These are phyloP conservation scores for Amaranthus palmeri DNA, from an alignment of 148 eudicot genomes.

Conservation along the genomic window DNA sequence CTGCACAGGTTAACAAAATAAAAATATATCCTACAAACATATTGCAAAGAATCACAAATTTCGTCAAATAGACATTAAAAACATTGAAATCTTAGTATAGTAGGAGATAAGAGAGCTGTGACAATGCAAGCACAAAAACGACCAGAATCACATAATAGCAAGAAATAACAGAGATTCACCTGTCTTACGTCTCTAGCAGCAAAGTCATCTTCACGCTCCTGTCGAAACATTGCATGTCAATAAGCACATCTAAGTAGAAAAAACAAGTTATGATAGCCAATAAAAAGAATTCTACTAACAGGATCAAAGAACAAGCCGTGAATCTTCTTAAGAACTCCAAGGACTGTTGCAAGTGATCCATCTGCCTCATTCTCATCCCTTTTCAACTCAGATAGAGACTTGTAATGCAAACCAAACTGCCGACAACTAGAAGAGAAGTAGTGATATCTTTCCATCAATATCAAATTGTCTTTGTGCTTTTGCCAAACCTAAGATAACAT, in stretches of 20 bases:
- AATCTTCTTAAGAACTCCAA: constrained; percentile 59
- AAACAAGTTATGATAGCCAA: background rate
- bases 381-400: constrained; percentile 67
- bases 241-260: background rate
- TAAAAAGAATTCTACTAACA: constrained; percentile 34
- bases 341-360: constrained; percentile 78
- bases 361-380: constrained; percentile 84
- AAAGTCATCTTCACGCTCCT: constrained; percentile 46
- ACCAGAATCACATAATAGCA: background rate
- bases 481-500: constrained; percentile 63
- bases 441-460: constrained; percentile 94
- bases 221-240: background rate
- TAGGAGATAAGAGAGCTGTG: background rate
- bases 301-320: constrained; percentile 65
- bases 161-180: constrained; percentile 31
- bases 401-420: constrained; percentile 47
- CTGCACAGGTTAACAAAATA: no score
- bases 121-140: background rate
- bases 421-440: constrained; percentile 80
- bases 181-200: constrained; percentile 63
- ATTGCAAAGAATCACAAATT: no score
- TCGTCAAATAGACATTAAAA: background rate
- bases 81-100: background rate
- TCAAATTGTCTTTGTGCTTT: constrained; percentile 76
- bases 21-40: no score